Evolutionary conservation across 1,139 yeast genomes (phyloP), one percentile per base, ranked within the genome.

Genomic region (Candida tropicalis): DNA sequence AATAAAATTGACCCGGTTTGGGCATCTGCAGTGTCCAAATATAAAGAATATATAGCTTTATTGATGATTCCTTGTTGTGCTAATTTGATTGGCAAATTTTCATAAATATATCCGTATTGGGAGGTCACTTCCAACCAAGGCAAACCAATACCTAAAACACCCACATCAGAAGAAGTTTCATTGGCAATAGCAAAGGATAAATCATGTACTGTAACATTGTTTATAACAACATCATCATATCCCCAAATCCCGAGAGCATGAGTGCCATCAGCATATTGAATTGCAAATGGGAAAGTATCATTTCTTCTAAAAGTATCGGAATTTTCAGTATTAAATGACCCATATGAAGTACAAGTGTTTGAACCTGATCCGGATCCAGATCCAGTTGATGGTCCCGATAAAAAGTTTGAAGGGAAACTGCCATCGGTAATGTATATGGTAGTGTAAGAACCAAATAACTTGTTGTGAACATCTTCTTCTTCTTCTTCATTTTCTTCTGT

Each of bases 241-340:
- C 80, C 83, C 84, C 81, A 77, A 43, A 68, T 58, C 35, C 95
- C 95, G 6, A 55, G 48, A 2, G 91, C 89, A 54, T 60, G 68
- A 20, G 87, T 71, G 6, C 61, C 57, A 59, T 87, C 95, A 25
- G 83, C 91, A 54, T 87, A 87, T 24, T 64, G 47, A 53, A 85
- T 85, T 39, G 37, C 13, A 48, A 73, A 73, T 2, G 65, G 59
- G 3, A 72, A 72, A 2, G 73, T 55, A 37, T 43, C 23, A 51
- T 73, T 73, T 32, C 48, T 42, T n/a, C 56, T 51, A 58, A 68
- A 72, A 1, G 71, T 41, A 38, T 56, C 58, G 3, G 75, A 68
- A 5, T 51, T 48, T 2, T 49, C 65, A 13, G 74, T 68, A 44
- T 63, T 56, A 53, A 72, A 72, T 2, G 76, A 66, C 2, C 79